Base-by-base conservation (phyloP, 2,329 filamentous ascomycete species). In the Blastomyces gilchristii region DNA sequence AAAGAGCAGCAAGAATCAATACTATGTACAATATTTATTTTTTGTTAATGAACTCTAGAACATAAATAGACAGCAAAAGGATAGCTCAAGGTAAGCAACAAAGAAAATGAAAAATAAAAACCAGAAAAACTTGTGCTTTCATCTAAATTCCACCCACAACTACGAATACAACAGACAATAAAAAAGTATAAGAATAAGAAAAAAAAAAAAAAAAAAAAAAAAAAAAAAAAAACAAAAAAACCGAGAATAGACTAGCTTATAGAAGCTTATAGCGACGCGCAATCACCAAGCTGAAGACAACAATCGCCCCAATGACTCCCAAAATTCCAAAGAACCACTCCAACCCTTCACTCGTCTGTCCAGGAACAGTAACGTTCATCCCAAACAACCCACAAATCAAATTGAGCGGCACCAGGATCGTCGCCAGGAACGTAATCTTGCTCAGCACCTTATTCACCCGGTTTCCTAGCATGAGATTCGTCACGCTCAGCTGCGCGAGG, bases 341-440 rank as follows among this genome's bases (percentile, higher is more conserved):
- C 31, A 79, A 69, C 3, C 74, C 72, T 0, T 49, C n/a, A n/a
- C 6, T 22, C n/a, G 67, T 67, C 9, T 70, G 65, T 25, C 79
- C 79, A 4, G 79, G 79, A 3, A 81, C 76, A 37, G 72, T 68
- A 18, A 81, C 78, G 65, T 81, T 81, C 79, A 81, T 81, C 22
- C 79, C 79, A 65, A 81, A 81, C 49, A 81, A 72, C 73, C 79
- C 80, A 64, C 90, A 95, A 66, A 97, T 86, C 67, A 99, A 80
- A 73, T 97, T 99, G 68, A 99, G 85, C 2, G 94, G 94, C 64
- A 99, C 92, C n/a, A 99, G 84, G 68, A 99, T 90, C 2, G 93
- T 96, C 0, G 91, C 94, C 67, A 97, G 81, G 64, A 97, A 85
- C 0, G 94, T 99, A 70, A 99, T 94, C 79, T 97, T 96, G 78